Percentiles rank a stretch among this genome's conserved stretches.
These are phyloP conservation scores for Cladosporium sp. DNA, from an alignment of 2,329 filamentous ascomycete genomes.

Conservation along the genomic window DNA sequence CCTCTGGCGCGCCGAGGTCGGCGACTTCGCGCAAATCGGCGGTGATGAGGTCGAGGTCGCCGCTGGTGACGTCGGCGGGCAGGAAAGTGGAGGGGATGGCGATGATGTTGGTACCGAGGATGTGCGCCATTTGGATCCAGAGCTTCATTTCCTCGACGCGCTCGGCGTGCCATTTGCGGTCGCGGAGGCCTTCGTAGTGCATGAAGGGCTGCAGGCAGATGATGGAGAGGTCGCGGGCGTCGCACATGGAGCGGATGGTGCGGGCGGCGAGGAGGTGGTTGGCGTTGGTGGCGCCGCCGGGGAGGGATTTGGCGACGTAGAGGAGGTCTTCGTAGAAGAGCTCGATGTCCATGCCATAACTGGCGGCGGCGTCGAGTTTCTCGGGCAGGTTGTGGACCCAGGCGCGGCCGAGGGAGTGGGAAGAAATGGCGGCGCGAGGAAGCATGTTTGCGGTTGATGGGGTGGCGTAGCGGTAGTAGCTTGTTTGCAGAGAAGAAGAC, in stretches of 20 bases:
- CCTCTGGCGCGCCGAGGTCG: slow-evolving; percentile 62
- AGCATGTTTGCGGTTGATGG: slow-evolving; percentile 38
- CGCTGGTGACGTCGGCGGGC: slow-evolving; percentile 51
- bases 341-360: slow-evolving; percentile 71
- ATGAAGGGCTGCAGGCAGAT: slow-evolving; percentile 75
- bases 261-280: slow-evolving; percentile 59
- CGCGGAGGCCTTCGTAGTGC: slow-evolving; percentile 72
- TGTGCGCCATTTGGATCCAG: slow-evolving; percentile 68
- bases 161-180: slow-evolving; percentile 58
- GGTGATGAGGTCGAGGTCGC: slow-evolving; percentile 58
- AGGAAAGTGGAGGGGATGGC: slow-evolving; percentile 74
- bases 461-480: background rate
- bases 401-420: slow-evolving; percentile 74
- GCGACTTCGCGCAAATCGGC: slow-evolving; percentile 65
- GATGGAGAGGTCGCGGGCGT: slow-evolving; percentile 56
- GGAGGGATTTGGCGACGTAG: slow-evolving; percentile 55
- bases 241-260: slow-evolving; percentile 59
- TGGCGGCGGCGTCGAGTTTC: slow-evolving; percentile 68
- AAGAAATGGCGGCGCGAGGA: slow-evolving; percentile 67
- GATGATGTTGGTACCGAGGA: slow-evolving; percentile 69
- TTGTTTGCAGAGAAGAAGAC: slow-evolving; percentile 4
- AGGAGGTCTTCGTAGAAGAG: slow-evolving; percentile 76
- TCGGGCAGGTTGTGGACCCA: slow-evolving; percentile 66
- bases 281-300: slow-evolving; percentile 46
- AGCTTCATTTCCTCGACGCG: slow-evolving; percentile 64